A percentile compares a stretch with the other conserved stretches of the same genome.
Evolutionary conservation across 768 basidiomycete genomes (phyloP).

Genomic region (Cyathus striatus): DNA sequence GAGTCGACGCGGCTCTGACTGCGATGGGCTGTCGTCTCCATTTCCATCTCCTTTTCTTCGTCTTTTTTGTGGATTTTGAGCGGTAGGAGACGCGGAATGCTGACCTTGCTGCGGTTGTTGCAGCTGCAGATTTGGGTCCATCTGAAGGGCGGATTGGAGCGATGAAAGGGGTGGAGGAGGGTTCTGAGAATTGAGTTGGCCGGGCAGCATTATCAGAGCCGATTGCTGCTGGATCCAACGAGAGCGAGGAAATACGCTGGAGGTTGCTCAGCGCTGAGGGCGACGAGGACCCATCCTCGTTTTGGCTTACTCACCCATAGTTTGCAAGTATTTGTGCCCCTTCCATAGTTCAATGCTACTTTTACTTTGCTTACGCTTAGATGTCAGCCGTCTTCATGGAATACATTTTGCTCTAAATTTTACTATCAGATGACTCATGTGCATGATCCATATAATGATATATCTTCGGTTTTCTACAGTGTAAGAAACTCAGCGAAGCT

Average conservation of each 20-base stretch:
- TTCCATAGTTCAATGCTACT: constrained; percentile 17
- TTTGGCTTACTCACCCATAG: constrained; percentile 7
- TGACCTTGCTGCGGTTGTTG: constrained; percentile 15
- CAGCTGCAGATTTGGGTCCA: constrained; percentile 48
- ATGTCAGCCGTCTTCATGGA: no score
- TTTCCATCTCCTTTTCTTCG: constrained; percentile 53
- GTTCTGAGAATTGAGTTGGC: constrained; percentile 24
- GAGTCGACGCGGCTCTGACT: constrained; percentile 74
- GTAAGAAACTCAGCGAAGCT: no score
- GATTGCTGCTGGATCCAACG: constrained; percentile 10
- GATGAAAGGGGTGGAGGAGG: constrained; percentile 34
- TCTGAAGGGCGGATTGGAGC: constrained; percentile 59
- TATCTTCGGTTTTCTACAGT: no score
- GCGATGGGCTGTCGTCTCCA: constrained; percentile 47
- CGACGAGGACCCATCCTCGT: constrained; percentile 15
- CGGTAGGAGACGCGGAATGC: constrained; percentile 21
- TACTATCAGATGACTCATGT: no score
- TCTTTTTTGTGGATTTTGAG: constrained; percentile 37
- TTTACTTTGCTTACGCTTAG: no score
- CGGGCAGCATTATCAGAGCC: constrained; percentile 25
- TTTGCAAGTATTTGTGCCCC: constrained; percentile 30
- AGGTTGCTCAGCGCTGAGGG: constrained; percentile 25
- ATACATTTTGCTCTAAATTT: background rate
- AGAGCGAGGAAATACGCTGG: constrained; percentile 4
- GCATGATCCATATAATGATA: no score